A percentile compares a stretch with the other conserved stretches of the same genome.
Conservation (phyloP, 192 early-diverging fungal genomes). For the Umbelopsis ramanniana region DNA sequence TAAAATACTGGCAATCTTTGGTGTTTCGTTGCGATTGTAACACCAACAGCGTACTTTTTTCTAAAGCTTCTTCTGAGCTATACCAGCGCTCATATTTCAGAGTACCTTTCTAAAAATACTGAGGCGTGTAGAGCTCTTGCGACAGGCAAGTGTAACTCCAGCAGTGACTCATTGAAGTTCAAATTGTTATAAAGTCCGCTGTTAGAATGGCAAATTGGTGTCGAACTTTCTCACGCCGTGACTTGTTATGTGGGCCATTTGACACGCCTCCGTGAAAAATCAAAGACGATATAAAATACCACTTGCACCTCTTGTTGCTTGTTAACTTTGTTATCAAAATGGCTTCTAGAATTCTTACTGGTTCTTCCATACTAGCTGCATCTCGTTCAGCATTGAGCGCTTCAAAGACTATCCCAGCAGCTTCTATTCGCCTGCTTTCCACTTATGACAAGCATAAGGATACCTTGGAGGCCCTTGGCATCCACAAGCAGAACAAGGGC, state of each 20-base stretch:
- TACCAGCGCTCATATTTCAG: no score
- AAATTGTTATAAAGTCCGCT: not conserved
- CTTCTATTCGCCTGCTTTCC: conserved; percentile 29
- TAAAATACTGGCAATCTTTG: no score
- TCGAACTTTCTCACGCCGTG: conserved; percentile 22
- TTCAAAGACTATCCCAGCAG: not conserved
- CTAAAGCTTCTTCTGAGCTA: no score
- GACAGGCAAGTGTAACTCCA: no score
- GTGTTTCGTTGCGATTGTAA: no score
- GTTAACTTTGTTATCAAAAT: not conserved
- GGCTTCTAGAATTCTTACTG: conserved; percentile 15
- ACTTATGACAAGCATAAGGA: conserved; percentile 46
- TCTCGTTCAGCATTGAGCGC: not conserved
- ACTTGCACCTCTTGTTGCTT: not conserved
- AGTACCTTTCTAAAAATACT: no score
- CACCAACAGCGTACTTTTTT: no score
- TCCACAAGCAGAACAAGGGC: conserved; percentile 70
- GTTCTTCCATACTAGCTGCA: conserved; percentile 3
- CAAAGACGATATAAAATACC: conserved; percentile 3
- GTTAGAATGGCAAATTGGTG: conserved; percentile 1
- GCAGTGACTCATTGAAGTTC: not conserved
- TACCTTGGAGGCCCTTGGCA: conserved; percentile 61
- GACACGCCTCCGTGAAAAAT: conserved; percentile 19
- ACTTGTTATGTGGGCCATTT: not conserved
- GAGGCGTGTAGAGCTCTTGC: no score